These are phyloP conservation scores for Solanum dulcamara DNA, from an alignment of 257 asterid species.

Conservation along the genomic window DNA sequence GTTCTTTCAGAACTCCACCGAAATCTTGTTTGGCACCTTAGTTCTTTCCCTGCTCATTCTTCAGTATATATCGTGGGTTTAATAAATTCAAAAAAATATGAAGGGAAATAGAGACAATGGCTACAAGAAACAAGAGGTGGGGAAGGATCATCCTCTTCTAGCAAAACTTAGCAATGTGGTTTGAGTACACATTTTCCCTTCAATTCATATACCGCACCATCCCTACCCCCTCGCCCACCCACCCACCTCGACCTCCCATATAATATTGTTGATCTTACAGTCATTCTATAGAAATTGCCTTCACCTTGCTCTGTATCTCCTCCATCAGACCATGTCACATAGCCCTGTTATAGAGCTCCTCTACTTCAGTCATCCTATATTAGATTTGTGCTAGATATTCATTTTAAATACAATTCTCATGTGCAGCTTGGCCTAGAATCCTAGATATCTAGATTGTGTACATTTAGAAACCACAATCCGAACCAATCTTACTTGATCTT, in stretches of 20 bases:
- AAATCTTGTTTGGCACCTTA: too few species aligned
- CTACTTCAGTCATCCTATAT: background rate
- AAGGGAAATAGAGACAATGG: too few species aligned
- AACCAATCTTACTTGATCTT: background rate
- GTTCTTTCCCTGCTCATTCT: too few species aligned
- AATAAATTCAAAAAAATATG: too few species aligned
- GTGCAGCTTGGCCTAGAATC: background rate
- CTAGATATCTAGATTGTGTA: background rate
- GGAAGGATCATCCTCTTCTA: too few species aligned
- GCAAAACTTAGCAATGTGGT: too few species aligned
- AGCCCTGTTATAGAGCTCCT: background rate
- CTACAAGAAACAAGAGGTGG: too few species aligned
- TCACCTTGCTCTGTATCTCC: background rate
- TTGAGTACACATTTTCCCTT: too few species aligned
- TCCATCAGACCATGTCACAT: background rate
- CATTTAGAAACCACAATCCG: background rate
- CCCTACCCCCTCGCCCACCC: background rate
- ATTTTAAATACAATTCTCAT: background rate
- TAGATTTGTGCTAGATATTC: background rate
- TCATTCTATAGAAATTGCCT: background rate
- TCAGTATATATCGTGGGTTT: too few species aligned
- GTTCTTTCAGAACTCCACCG: too few species aligned
- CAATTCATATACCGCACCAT: background rate
- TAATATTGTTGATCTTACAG: background rate
- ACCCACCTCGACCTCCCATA: background rate